Evolutionary conservation across 148 eudicot genomes (phyloP).

Genomic region (Rhododendron ferrugineum): DNA sequence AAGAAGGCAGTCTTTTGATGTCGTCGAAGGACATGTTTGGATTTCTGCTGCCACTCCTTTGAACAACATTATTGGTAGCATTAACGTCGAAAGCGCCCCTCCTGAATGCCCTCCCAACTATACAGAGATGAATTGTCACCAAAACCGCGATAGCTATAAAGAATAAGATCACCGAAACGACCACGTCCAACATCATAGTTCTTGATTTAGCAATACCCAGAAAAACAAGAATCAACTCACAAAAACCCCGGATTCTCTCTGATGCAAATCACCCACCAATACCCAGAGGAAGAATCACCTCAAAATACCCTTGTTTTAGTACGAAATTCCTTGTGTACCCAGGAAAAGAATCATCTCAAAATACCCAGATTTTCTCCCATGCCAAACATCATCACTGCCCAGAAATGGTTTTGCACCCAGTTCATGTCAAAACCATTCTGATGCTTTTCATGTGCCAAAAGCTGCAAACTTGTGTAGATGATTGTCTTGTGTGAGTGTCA

Average conservation of each 20-base stretch:
- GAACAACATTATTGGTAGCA: neutral
- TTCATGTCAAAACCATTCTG: neutral
- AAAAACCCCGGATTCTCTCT: neutral
- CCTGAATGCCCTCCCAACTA: conserved; percentile 25
- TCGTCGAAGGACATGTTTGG: conserved; percentile 20
- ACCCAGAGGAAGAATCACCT: neutral
- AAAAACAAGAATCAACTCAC: neutral
- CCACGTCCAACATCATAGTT: conserved; percentile 14
- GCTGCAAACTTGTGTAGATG: neutral
- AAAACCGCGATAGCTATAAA: conserved; percentile 13
- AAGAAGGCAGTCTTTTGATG: conserved; percentile 18
- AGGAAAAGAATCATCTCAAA: neutral
- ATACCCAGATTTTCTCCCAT: neutral
- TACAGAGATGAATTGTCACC: conserved; percentile 24
- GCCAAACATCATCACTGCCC: neutral
- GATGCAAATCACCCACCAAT: neutral
- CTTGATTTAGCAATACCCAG: neutral
- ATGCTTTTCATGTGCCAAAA: neutral
- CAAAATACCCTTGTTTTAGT: neutral
- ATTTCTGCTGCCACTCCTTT: neutral
- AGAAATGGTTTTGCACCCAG: neutral
- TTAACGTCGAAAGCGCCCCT: neutral
- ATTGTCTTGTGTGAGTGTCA: neutral
- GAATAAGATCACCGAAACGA: conserved; percentile 13
- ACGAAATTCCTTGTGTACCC: neutral